phyloP scores from a whole-genome alignment of 129 eudicot genomes.

The Flaveria trinervia region DNA sequence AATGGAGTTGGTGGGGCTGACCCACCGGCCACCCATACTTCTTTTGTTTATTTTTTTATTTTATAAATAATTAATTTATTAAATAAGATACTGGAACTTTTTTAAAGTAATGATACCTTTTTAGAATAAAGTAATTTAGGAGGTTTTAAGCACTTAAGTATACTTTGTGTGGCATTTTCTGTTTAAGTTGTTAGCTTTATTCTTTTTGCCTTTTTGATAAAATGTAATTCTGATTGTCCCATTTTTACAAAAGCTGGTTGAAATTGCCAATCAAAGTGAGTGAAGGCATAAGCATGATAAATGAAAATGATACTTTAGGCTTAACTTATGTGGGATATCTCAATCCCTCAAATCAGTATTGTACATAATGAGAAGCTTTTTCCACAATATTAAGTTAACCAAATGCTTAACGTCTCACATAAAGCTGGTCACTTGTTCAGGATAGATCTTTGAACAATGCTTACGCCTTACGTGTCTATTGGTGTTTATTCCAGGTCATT shows the following conservation, averaged over 20 bases:
- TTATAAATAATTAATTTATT: neutral
- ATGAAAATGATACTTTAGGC: neutral
- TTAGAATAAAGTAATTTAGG: conserved; percentile 3
- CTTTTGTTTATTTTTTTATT: neutral
- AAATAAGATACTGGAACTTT: neutral
- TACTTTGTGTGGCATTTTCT: neutral
- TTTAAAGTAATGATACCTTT: neutral
- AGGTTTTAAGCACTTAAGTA: neutral
- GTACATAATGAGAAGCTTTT: conserved; percentile 1
- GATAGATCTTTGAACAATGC: conserved; percentile 1
- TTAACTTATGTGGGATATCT: conserved; percentile 1
- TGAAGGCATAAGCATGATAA: conserved; percentile 12
- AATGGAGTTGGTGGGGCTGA: neutral
- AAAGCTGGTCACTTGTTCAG: neutral
- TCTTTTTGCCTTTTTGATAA: neutral
- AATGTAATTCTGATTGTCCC: neutral
- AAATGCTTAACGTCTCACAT: neutral
- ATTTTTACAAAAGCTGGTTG: neutral
- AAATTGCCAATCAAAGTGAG: neutral
- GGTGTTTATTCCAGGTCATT: conserved; percentile 59
- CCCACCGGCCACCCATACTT: neutral
- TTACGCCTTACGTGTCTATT: neutral
- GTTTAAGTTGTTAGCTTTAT: neutral
- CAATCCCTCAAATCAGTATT: neutral
- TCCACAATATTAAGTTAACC: conserved; percentile 19